Conservation (phyloP, 116 monocot genomes). For the Trichopus zeylanicus region DNA sequence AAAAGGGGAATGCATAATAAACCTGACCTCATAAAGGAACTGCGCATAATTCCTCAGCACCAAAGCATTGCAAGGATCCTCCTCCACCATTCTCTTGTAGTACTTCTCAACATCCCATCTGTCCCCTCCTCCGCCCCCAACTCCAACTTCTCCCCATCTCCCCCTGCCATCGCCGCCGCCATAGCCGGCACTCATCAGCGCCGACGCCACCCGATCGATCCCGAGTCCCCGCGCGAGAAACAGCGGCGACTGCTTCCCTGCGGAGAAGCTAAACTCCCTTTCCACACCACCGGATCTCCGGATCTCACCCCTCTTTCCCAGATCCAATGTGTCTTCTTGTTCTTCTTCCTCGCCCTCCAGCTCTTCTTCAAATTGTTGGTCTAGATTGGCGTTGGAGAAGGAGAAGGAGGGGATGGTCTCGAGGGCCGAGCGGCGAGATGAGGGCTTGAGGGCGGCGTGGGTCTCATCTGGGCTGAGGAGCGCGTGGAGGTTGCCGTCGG, state of each 20-base stretch:
- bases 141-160: too few relatives aligned
- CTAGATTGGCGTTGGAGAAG: neutral
- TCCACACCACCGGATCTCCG: neutral
- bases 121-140: slow-evolving; percentile 23
- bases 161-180: slow-evolving; percentile 18
- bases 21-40: slow-evolving; percentile 65
- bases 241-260: slow-evolving; percentile 26
- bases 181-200: slow-evolving; percentile 25
- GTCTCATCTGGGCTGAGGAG: slow-evolving; percentile 19
- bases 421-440: slow-evolving; percentile 1
- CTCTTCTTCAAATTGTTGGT: slow-evolving; percentile 3
- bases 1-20: neutral
- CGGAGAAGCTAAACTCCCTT: slow-evolving; percentile 12
- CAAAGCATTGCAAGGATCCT: slow-evolving; percentile 62
- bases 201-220: slow-evolving; percentile 47
- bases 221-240: slow-evolving; percentile 80
- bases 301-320: neutral
- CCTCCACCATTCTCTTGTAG: slow-evolving; percentile 70
- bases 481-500: slow-evolving; percentile 53
- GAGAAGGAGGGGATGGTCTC: slow-evolving; percentile 43
- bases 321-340: neutral
- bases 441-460: neutral
- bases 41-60: slow-evolving; percentile 80
- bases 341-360: neutral
- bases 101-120: slow-evolving; percentile 48